These are phyloP conservation scores for Ustilago vetiveriae DNA, from an alignment of 1,284 basidiomycete genomes.

Conservation along the genomic window DNA sequence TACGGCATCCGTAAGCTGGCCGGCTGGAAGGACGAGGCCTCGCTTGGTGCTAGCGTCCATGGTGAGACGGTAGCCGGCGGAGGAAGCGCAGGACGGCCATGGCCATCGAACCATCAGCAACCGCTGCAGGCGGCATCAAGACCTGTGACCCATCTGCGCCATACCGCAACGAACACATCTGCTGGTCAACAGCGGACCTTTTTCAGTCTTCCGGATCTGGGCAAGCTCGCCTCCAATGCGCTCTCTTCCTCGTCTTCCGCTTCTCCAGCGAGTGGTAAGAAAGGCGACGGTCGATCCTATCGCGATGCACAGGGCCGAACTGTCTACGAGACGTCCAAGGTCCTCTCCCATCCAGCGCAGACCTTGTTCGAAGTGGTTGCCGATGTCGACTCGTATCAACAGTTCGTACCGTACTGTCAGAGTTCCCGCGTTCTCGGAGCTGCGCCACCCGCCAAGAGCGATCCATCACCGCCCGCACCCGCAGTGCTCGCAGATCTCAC, in stretches of 20 bases:
- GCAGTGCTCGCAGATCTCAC: conserved; percentile 78
- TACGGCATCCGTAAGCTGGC: conserved; percentile 53
- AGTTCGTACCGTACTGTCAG: conserved; percentile 90
- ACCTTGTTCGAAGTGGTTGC: conserved; percentile 88
- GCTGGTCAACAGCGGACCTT: conserved; percentile 32
- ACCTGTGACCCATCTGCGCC: conserved; percentile 6
- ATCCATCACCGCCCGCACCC: neutral
- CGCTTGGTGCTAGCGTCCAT: conserved; percentile 17
- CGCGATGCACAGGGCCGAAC: conserved; percentile 29
- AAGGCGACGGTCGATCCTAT: conserved; percentile 12
- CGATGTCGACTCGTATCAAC: conserved; percentile 84
- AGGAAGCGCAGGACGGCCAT: neutral
- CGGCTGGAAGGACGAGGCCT: conserved; percentile 51
- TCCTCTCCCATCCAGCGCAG: conserved; percentile 54
- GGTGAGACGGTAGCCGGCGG: conserved; percentile 9
- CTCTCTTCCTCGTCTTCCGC: conserved; percentile 10
- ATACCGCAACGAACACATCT: conserved; percentile 9
- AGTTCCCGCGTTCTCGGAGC: conserved; percentile 75
- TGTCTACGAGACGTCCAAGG: conserved; percentile 37
- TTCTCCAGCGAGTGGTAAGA: neutral
- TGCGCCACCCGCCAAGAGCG: neutral
- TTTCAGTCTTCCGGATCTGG: conserved; percentile 43
- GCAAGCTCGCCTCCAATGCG: conserved; percentile 33
- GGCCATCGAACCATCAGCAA: conserved; percentile 14
- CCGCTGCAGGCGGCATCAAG: conserved; percentile 15